Percentiles rank a stretch among this genome's conserved stretches.
Evolutionary conservation across 2,329 filamentous ascomycete species (phyloP).

Genomic region (Colletotrichum viniferum): DNA sequence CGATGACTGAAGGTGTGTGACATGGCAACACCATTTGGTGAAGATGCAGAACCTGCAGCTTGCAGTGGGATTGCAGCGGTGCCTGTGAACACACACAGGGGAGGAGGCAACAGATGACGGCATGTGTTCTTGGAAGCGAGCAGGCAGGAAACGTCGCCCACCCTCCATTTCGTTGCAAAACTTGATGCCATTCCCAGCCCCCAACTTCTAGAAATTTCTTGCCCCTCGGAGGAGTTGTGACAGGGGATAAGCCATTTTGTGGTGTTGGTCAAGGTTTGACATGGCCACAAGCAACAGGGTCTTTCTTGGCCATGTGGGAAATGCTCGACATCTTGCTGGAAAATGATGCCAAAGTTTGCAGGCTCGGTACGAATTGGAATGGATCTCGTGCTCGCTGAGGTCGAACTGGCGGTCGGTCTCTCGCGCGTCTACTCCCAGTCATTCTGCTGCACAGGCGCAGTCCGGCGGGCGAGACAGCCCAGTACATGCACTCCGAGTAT

Average conservation of each 20-base stretch:
- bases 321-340: not conserved
- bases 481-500: conserved; percentile 8
- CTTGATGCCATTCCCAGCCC: conserved; percentile 13
- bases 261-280: not conserved
- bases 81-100: conserved; percentile 5
- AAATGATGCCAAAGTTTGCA: not conserved
- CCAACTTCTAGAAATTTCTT: conserved; percentile 5
- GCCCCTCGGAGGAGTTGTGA: not conserved
- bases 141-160: not conserved
- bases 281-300: not conserved
- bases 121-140: not conserved
- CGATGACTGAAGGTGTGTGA: conserved; percentile 7
- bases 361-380: conserved; percentile 16
- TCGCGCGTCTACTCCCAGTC: not conserved
- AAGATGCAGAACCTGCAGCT: conserved; percentile 13
- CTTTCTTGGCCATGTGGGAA: not conserved
- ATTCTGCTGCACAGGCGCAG: not conserved
- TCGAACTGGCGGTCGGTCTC: conserved; percentile 18
- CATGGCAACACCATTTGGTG: conserved; percentile 3
- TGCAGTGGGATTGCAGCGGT: conserved; percentile 6
- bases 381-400: conserved; percentile 4
- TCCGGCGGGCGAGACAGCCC: conserved; percentile 10
- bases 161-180: not conserved
- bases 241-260: not conserved
- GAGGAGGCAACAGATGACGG: conserved; percentile 6